Conservation (phyloP, 2,329 filamentous ascomycete species). For the Venturia nashicola region DNA sequence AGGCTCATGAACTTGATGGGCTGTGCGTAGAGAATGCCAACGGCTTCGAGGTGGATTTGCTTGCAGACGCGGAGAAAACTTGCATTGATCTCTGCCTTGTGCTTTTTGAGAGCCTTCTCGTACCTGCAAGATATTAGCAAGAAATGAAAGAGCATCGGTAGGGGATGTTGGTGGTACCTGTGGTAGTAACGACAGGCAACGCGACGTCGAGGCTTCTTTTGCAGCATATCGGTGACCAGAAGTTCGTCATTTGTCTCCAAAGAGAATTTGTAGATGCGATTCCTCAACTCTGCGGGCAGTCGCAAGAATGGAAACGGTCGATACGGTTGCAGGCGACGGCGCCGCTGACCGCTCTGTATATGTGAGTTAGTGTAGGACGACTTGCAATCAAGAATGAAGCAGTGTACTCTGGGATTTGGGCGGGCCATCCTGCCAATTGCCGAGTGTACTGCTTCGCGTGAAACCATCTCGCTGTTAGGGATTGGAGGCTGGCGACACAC, state of each 20-base stretch:
- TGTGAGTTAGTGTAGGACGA: neutral
- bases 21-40: neutral
- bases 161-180: neutral
- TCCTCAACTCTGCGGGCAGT: neutral
- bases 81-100: neutral
- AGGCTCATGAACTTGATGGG: neutral
- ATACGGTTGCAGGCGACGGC: neutral
- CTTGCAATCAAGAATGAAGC: neutral
- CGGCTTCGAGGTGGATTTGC: neutral
- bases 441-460: neutral
- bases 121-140: neutral
- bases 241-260: neutral
- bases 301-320: neutral
- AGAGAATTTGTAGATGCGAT: neutral
- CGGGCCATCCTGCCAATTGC: neutral
- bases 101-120: neutral
- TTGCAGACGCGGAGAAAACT: neutral
- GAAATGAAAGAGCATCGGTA: neutral
- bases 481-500: neutral
- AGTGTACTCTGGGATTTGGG: neutral
- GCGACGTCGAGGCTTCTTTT: neutral
- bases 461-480: neutral
- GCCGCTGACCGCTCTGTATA: neutral
- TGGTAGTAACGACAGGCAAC: conserved; percentile 1
- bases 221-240: neutral